phyloP scores from a whole-genome alignment of 768 basidiomycete genomes.

The Psilocybe cubensis region DNA sequence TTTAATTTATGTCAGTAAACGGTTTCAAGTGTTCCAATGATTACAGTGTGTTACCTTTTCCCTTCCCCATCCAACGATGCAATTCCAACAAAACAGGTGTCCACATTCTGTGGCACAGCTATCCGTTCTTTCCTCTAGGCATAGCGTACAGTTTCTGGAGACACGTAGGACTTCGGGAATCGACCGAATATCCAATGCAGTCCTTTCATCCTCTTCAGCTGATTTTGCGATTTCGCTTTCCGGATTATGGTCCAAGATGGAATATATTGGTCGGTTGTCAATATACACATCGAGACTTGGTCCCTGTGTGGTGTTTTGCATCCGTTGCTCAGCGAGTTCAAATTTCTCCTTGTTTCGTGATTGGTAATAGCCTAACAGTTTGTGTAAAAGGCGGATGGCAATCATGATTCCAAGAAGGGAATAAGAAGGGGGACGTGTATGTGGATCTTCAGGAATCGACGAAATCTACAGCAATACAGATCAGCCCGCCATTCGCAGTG shows the following conservation, averaged over 20 bases:
- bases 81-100: conserved; percentile 89
- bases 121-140: conserved; percentile 82
- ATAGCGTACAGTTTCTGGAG: conserved; percentile 78
- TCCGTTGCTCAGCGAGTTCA: conserved; percentile 29
- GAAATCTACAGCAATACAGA: conserved; percentile 58
- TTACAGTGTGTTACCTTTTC: conserved; percentile 67
- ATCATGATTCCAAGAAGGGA: conserved; percentile 83
- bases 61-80: conserved; percentile 86
- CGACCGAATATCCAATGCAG: conserved; percentile 59
- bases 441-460: conserved; percentile 69
- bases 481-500: neutral
- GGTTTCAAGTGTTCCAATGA: neutral
- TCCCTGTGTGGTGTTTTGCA: conserved; percentile 22
- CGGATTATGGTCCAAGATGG: conserved; percentile 54
- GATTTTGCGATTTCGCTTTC: conserved; percentile 57
- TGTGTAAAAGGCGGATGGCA: conserved; percentile 62
- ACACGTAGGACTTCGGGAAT: conserved; percentile 58
- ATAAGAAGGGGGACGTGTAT: conserved; percentile 80
- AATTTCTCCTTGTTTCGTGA: conserved; percentile 17
- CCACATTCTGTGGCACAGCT: conserved; percentile 89
- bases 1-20: conserved; percentile 6
- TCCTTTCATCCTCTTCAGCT: conserved; percentile 74
- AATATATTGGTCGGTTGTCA: conserved; percentile 64
- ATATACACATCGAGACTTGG: conserved; percentile 45
- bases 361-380: conserved; percentile 53